These are phyloP conservation scores for Vitis hybrid DNA, from an alignment of 177 flowering plant genomes.

Conservation along the genomic window DNA sequence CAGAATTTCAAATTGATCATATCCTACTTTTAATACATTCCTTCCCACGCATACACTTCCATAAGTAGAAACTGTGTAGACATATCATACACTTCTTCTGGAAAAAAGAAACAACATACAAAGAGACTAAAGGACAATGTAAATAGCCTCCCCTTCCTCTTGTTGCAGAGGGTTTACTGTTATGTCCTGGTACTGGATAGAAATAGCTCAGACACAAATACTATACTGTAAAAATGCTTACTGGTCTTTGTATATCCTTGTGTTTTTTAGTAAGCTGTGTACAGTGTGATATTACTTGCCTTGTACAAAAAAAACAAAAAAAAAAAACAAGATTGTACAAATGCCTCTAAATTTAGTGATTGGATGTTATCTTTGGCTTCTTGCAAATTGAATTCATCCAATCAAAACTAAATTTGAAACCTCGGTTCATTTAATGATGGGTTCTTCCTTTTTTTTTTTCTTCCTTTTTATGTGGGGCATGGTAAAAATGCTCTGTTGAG, in stretches of 20 bases:
- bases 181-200: background rate
- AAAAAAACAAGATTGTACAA: constrained; percentile 14
- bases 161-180: background rate
- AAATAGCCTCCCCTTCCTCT: background rate
- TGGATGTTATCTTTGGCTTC: too few species aligned
- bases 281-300: constrained; percentile 14
- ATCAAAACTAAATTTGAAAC: too few species aligned
- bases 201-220: background rate
- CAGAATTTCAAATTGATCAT: constrained; percentile 52
- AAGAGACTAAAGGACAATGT: constrained; percentile 3
- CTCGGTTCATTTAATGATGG: too few species aligned
- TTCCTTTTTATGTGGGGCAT: too few species aligned
- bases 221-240: constrained; percentile 13
- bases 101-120: background rate
- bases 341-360: background rate
- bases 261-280: constrained; percentile 14
- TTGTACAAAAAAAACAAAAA: too few species aligned
- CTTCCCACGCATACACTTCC: background rate
- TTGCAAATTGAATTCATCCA: too few species aligned
- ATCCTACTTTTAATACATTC: constrained; percentile 38
- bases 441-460: too few species aligned
- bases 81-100: constrained; percentile 1
- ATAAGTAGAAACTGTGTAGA: constrained; percentile 17
- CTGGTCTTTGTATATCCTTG: constrained; percentile 10
- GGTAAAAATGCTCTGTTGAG: too few species aligned